Base-by-base conservation (phyloP, 2,329 filamentous ascomycete genomes). In the Metarhizium brunneum region DNA sequence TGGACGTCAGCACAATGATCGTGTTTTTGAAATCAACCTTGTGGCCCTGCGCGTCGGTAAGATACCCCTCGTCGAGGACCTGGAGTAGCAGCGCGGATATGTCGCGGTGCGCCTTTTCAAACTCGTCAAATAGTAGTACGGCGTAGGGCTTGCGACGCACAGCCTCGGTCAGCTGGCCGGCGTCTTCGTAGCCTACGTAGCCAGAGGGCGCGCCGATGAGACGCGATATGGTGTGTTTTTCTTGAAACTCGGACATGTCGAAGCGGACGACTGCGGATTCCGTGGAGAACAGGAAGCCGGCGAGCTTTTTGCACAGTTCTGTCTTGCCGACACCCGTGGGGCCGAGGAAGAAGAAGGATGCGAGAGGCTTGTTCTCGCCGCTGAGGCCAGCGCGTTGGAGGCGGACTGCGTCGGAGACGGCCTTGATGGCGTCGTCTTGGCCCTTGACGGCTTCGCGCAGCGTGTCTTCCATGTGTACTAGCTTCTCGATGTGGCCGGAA, bases 251-350 rank as follows among this genome's bases (percentile, higher is more conserved):
- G 64, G 85, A 90, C 94, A 97, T 97, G 71, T 97, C 94, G 70
- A 97, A 97, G 38, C 94, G 83, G 38, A 96, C 84, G 30, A 99
- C 90, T 2, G 94, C 92, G 32, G 85, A 84, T 64, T 96, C 90
- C 1, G 90, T 96, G 0, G 88, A 94, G 73, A 97, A 99, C 42
- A 99, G 77, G 74, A 96, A 97, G 56, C 81, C 82, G 1, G 94
- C 94, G 63, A 99, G 86, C 69, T 95, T 92, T 78, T 97, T 97
- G 79, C 92, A 96, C 1, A 97, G 83, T 68, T 97, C 92, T 3
- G 94, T 99, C 76, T 97, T 99, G 56, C 94, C 94, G 18, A 96
- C 92, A 66, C 94, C 94, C 0, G 94, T 97, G 5, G 94, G 94
- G 0, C 94, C 94, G 3, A 97, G 81, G 81, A 97, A 96, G 86